A percentile compares a stretch with the other conserved stretches of the same genome.
These are phyloP conservation scores for Chrysanthemum lavandulifolium DNA, from an alignment of 129 eudicot genomes.

Conservation along the genomic window DNA sequence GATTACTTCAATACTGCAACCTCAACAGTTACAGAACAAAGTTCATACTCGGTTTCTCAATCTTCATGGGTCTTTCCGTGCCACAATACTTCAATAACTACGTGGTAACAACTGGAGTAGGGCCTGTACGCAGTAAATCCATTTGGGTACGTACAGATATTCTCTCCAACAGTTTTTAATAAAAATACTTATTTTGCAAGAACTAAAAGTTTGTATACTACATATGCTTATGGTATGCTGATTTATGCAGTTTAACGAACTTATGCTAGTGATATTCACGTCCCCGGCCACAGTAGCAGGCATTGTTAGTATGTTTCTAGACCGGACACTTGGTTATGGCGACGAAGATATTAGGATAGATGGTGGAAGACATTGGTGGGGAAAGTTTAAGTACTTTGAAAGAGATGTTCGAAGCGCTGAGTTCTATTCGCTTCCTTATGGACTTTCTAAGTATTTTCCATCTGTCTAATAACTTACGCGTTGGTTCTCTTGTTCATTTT, in stretches of 20 bases:
- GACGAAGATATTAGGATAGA: constrained; percentile 50
- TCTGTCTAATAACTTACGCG: constrained; percentile 33
- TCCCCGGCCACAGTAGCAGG: constrained; percentile 83
- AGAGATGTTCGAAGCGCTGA: constrained; percentile 80
- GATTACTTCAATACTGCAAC: constrained; percentile 90
- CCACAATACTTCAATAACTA: constrained; percentile 80
- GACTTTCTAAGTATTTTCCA: constrained; percentile 80
- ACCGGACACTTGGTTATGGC: constrained; percentile 55
- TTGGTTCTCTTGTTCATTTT: background rate
- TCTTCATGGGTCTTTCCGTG: constrained; percentile 95
- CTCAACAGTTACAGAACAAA: constrained; percentile 91
- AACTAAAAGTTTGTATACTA: background rate
- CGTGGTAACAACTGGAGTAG: constrained; percentile 60
- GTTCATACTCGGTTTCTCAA: constrained; percentile 83
- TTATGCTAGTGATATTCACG: constrained; percentile 69
- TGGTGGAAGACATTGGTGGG: constrained; percentile 98
- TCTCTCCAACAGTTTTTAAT: background rate
- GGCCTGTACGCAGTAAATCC: constrained; percentile 69
- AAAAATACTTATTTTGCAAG: background rate
- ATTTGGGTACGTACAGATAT: constrained; percentile 46
- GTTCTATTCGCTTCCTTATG: constrained; percentile 73
- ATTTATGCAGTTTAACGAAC: constrained; percentile 61
- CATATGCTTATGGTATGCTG: background rate
- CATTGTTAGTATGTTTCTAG: constrained; percentile 53
- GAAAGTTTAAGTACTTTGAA: constrained; percentile 55